A percentile compares a stretch with the other conserved stretches of the same genome.
Conservation (phyloP, 257 asterid genomes). For the Cordia subcordata region DNA sequence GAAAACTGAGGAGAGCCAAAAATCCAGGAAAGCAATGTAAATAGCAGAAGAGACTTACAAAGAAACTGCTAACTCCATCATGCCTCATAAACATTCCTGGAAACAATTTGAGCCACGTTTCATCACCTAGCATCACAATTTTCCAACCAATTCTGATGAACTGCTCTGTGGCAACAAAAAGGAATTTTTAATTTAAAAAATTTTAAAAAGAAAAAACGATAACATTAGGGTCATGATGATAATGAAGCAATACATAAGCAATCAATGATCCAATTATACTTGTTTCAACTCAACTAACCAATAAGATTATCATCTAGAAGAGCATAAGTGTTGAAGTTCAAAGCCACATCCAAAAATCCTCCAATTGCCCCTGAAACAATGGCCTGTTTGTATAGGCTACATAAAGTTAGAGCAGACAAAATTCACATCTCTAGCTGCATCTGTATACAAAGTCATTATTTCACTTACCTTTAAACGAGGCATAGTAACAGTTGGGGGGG, state of each 20-base stretch:
- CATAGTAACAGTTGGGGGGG: slow-evolving; percentile 97
- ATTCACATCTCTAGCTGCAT: slow-evolving; percentile 8
- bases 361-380: slow-evolving; percentile 95
- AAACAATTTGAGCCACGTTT: slow-evolving; percentile 89
- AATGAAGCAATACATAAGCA: slow-evolving; percentile 6
- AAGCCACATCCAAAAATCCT: slow-evolving; percentile 85
- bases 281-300: slow-evolving; percentile 40
- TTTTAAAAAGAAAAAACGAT: slow-evolving; percentile 13
- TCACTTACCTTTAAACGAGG: slow-evolving; percentile 80
- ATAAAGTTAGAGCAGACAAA: slow-evolving; percentile 1
- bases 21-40: not conserved
- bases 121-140: slow-evolving; percentile 92
- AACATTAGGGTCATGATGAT: slow-evolving; percentile 7
- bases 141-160: slow-evolving; percentile 78
- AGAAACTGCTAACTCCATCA: slow-evolving; percentile 94
- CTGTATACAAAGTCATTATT: not conserved
- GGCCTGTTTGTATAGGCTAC: slow-evolving; percentile 43
- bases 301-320: slow-evolving; percentile 86
- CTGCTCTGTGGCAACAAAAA: slow-evolving; percentile 49
- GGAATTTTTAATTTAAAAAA: too few species aligned
- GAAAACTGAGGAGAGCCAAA: not conserved
- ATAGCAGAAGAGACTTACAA: slow-evolving; percentile 47
- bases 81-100: slow-evolving; percentile 72
- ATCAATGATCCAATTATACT: not conserved
- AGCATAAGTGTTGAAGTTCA: slow-evolving; percentile 84